Evolutionary conservation across 2,329 filamentous ascomycete genomes (phyloP), one percentile per base, ranked within the genome.

Genomic region (Davidsoniella neocaledoniae): DNA sequence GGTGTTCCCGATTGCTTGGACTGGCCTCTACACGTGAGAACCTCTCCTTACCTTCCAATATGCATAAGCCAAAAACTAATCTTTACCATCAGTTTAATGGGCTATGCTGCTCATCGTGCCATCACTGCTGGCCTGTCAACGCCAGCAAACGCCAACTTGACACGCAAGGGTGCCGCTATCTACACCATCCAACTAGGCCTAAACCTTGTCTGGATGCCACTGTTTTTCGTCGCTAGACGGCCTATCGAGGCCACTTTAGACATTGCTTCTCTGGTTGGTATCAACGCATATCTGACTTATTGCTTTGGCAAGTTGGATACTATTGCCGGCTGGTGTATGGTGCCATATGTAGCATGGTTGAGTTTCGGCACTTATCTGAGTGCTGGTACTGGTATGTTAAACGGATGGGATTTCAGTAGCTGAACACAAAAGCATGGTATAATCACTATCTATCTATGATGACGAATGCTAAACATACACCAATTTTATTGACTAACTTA

Each of bases 191-290:
- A 95, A 66, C 78, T 95, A 5, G 83, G 74, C 9, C 71, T 95
- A 47, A 95, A 95, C 63, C 69, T 94, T 26, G 64, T 81, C 49
- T 96, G 86, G 86, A 95, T 87, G 76, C 90, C 90, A 10, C 73
- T 95, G 9, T 95, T 95, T 73, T 95, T 94, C 61, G 73, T 76
- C n/a, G 61, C 81, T 46, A 79, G 81, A 55, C 76, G 77, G 14
- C 86, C 87, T 1, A 71, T 81, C 48, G 76, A 78, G 59, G 87
- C 88, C 3, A 77, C 85, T 5, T 72, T 73, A 25, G 85, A 95
- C 61, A 81, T 94, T 46, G 65, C 84, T 25, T 72, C 79, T 0
- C 70, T 95, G 7, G 69, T 81, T 0, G 86, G 82, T 7, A 68
- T 81, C 26, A 83, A 85, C 44, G 75, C 72, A 5, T 88, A 86